Conservation (phyloP, 176 grass and related monocot genomes). For the Eleusine indica region DNA sequence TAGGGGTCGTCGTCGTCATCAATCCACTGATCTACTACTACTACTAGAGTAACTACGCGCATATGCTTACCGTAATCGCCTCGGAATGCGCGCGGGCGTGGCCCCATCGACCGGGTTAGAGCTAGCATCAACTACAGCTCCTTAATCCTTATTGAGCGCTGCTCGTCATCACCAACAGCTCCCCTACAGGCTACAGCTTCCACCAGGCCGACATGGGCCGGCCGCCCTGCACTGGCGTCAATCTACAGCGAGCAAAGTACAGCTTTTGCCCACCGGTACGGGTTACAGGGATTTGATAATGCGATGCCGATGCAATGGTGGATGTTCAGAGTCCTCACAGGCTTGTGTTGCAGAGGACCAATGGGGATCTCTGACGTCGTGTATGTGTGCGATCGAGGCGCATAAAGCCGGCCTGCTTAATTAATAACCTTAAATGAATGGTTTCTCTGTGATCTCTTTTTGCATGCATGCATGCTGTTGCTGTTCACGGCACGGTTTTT, state of each 20-base stretch:
- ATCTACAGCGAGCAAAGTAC: constrained; percentile 19
- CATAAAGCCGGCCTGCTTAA: constrained; percentile 10
- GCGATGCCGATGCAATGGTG: neutral
- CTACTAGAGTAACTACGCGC: neutral
- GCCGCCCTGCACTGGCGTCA: neutral
- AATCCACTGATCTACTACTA: neutral
- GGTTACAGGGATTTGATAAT: neutral
- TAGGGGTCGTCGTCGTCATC: neutral
- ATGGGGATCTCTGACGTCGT: neutral
- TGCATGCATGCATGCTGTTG: constrained; percentile 35
- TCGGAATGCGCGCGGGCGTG: constrained; percentile 19
- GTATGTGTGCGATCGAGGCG: neutral
- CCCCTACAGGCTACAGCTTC: neutral
- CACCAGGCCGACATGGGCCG: constrained; percentile 16
- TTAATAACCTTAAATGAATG: constrained; percentile 24
- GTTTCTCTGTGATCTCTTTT: neutral
- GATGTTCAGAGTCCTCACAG: neutral
- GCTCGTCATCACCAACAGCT: neutral
- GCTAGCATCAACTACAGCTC: neutral
- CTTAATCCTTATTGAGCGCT: neutral
- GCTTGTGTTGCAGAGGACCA: no score
- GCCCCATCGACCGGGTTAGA: neutral
- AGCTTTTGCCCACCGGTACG: neutral
- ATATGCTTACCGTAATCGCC: neutral
- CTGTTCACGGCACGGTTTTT: constrained; percentile 30